phyloP scores from a whole-genome alignment of 257 asterid species.

The Penstemon eatonii region DNA sequence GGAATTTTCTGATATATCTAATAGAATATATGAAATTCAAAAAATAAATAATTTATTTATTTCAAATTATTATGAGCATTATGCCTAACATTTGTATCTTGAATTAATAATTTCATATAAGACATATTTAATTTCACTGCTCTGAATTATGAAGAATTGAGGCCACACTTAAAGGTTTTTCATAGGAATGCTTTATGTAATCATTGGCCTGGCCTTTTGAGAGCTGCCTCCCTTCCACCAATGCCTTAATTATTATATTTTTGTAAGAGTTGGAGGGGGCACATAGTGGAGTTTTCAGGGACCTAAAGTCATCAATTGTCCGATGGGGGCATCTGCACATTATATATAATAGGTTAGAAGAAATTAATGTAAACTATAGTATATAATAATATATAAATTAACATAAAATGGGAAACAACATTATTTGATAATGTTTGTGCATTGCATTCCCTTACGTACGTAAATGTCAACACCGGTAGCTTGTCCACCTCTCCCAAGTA shows the following conservation, averaged over 20 bases:
- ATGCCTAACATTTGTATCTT: no score
- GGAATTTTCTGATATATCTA: no score
- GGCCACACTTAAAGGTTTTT: conserved; percentile 1
- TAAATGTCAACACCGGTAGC: conserved; percentile 19
- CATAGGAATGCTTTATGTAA: conserved; percentile 15
- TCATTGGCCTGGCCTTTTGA: neutral
- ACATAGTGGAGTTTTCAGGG: conserved; percentile 1
- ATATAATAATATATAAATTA: no score
- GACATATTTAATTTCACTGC: no score
- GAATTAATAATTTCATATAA: no score
- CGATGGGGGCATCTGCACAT: conserved; percentile 13
- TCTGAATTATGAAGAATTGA: neutral
- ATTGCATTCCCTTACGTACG: conserved; percentile 5
- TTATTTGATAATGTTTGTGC: neutral
- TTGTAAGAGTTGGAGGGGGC: conserved; percentile 17
- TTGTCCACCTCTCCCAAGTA: neutral
- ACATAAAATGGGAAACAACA: neutral
- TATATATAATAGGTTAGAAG: neutral
- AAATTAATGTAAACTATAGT: neutral
- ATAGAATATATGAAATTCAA: no score
- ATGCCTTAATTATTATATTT: conserved; percentile 18
- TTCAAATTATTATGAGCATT: no score
- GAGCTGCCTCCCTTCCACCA: conserved; percentile 16
- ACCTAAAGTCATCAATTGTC: neutral
- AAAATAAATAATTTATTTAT: no score